Evolutionary conservation across 78 protist species (phyloP).

Genomic region (Tieghemostelium lacteum): DNA sequence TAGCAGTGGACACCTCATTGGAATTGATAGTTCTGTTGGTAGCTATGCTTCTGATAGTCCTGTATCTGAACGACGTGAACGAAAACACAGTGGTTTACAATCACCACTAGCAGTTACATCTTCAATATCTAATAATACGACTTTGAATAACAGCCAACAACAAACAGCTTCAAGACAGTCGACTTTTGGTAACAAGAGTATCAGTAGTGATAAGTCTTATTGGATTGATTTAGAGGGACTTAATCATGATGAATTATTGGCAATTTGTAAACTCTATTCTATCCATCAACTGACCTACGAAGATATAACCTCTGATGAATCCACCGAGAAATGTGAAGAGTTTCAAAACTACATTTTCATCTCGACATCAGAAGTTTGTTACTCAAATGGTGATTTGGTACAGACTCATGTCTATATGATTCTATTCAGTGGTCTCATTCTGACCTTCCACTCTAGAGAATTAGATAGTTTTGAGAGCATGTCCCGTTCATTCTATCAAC

Average conservation of each 20-base stretch:
- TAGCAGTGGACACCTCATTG: too few species aligned
- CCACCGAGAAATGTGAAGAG: constrained; percentile 51
- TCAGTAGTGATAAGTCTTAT: not conserved
- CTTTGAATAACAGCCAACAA: not conserved
- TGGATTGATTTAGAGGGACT: constrained; percentile 50
- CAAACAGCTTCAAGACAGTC: not conserved
- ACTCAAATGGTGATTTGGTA: not conserved
- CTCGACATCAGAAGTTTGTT: constrained; percentile 25
- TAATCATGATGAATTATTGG: constrained; percentile 11
- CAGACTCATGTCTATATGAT: constrained; percentile 31
- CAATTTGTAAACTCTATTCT: not conserved
- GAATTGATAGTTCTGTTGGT: not conserved
- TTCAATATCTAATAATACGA: not conserved
- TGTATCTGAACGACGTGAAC: too few species aligned
- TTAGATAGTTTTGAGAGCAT: constrained; percentile 15
- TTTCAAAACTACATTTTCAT: constrained; percentile 31
- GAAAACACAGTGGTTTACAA: too few species aligned
- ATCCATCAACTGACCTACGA: constrained; percentile 63
- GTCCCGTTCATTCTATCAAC: constrained; percentile 18
- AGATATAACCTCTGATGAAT: constrained; percentile 41
- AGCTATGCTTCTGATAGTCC: not conserved
- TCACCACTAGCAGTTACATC: not conserved
- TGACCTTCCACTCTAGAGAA: constrained; percentile 18
- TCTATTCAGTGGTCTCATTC: constrained; percentile 9
- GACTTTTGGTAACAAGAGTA: not conserved